phyloP scores from a whole-genome alignment of 2,329 filamentous ascomycete species.

The Eurotiales sp. region DNA sequence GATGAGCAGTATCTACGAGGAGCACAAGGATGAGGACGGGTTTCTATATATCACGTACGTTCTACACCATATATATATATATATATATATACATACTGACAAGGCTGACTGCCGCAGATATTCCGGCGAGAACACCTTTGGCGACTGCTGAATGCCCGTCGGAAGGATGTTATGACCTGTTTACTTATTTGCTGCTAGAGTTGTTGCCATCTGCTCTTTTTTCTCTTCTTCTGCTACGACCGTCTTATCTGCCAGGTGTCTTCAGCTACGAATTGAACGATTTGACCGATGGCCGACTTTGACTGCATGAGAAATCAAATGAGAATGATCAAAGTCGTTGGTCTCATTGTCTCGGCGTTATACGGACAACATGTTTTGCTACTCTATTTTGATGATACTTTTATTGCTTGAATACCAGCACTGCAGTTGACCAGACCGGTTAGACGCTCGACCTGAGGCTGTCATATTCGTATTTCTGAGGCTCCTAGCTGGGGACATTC shows the following conservation, averaged over 20 bases:
- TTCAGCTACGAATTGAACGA: too few species aligned
- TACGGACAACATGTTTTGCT: constrained; percentile 12
- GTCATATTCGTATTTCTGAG: too few species aligned
- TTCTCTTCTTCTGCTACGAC: too few species aligned
- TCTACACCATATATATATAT: neutral
- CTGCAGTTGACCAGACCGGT: too few species aligned
- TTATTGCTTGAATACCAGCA: neutral
- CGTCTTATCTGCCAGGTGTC: too few species aligned
- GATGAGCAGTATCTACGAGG: constrained; percentile 99
- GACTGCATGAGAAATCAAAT: neutral
- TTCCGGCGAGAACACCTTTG: constrained; percentile 99
- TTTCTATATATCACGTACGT: constrained; percentile 96
- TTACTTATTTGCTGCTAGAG: constrained; percentile 2
- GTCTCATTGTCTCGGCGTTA: constrained; percentile 15
- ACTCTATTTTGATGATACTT: neutral
- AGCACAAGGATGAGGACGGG: constrained; percentile 86
- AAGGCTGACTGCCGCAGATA: constrained; percentile 61
- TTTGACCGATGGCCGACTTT: neutral
- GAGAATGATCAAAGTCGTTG: neutral
- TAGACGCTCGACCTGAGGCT: too few species aligned
- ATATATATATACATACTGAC: constrained; percentile 19
- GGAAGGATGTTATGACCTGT: too few species aligned
- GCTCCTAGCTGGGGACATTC: too few species aligned
- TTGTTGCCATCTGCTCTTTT: constrained; percentile 1
- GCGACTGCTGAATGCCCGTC: constrained; percentile 43